Evolutionary conservation across 805 yeast species (phyloP), one percentile per base, ranked within the genome.

Genomic region (Ogataea naganishii): DNA sequence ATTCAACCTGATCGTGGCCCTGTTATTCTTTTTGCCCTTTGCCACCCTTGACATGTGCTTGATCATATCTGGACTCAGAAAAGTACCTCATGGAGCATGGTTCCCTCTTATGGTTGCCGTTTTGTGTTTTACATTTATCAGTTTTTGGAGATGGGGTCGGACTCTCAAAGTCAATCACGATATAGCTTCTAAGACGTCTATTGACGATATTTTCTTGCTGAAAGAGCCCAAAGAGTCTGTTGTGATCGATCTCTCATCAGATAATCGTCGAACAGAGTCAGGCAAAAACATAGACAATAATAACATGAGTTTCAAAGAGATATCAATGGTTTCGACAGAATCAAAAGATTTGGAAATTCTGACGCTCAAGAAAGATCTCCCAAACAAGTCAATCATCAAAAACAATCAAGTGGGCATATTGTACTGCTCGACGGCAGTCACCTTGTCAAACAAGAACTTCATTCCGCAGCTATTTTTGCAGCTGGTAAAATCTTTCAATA

Each of bases 81-180:
- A 73, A 45, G 62, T 73, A 3, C 63, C 67, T 0, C 69, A 67
- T 36, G 80, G 79, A 22, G 80, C 78, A 2, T 73, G 80, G 80
- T 71, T 72, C 41, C 72, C 80, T 1, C 47, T 73, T 19, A 51
- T 64, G 54, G 56, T 70, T 46, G 46, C 70, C 6, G 51, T 46
- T 2, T n/a, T 68, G 4, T 43, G 57, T 24, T 51, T 59, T 35
- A 22, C 34, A 0, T 62, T 65, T 33, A 54, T 72, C 23, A 25
- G 49, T 4, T 51, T 59, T 33, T 71, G 77, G 78, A 55, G 72
- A 43, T 68, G 68, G 64, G 48, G 54, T 18, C 51, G 73, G 29
- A 46, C 59, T 21, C 47, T 54, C 36, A 59, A 62, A 30, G 58
- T 64, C 17, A 49, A 56, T 24, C 45, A 58, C 21, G 71, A 69